Conservation (phyloP, 2,329 filamentous ascomycete genomes). For the Monosporascus sp. region DNA sequence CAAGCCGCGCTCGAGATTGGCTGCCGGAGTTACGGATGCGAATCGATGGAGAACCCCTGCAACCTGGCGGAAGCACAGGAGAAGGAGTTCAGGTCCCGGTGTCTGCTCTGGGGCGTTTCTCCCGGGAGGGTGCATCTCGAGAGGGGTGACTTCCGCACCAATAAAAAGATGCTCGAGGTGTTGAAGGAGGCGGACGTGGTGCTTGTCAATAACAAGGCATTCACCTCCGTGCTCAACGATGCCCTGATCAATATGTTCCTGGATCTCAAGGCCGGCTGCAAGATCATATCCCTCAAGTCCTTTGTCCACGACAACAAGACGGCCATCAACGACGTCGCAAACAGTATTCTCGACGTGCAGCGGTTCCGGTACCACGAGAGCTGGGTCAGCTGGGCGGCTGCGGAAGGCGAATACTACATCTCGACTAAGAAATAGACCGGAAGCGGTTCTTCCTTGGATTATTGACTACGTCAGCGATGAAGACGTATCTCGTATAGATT, state of each 20-base stretch:
- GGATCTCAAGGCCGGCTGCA: slow-evolving; percentile 84
- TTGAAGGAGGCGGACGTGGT: slow-evolving; percentile 89
- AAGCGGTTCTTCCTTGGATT: slow-evolving; percentile 5
- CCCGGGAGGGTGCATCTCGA: slow-evolving; percentile 76
- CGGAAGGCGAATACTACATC: slow-evolving; percentile 81
- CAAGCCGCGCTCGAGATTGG: slow-evolving; percentile 91
- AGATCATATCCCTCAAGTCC: slow-evolving; percentile 85
- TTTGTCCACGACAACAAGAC: slow-evolving; percentile 80
- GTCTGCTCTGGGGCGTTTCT: slow-evolving; percentile 80
- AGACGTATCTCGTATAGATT: background rate
- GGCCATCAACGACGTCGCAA: slow-evolving; percentile 70
- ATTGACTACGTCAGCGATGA: background rate
- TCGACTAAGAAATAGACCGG: slow-evolving; percentile 62
- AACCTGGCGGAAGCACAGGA: slow-evolving; percentile 75
- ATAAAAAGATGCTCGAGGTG: slow-evolving; percentile 62
- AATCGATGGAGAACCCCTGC: slow-evolving; percentile 90
- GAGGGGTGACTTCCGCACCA: slow-evolving; percentile 77
- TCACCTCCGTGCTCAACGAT: slow-evolving; percentile 82
- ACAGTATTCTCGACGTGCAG: slow-evolving; percentile 72
- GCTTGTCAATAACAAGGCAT: slow-evolving; percentile 96
- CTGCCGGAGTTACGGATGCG: slow-evolving; percentile 92
- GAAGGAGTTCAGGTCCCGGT: slow-evolving; percentile 77
- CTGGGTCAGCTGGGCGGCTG: slow-evolving; percentile 90
- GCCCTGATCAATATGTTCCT: slow-evolving; percentile 83
- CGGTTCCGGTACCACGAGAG: slow-evolving; percentile 55